Conservation (phyloP, 116 monocot genomes). For the Cymodocea nodosa region DNA sequence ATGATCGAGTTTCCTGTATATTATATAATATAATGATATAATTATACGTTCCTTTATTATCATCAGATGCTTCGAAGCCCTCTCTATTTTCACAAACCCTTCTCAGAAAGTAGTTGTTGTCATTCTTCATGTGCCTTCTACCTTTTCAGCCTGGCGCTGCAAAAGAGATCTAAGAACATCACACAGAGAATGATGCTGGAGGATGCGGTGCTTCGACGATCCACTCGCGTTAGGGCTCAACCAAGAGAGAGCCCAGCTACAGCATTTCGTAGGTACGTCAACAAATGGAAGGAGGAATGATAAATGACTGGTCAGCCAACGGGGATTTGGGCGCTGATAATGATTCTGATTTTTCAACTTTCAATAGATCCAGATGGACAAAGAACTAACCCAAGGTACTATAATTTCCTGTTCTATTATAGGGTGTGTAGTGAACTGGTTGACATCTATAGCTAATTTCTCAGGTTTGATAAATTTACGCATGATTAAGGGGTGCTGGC, state of each 20-base stretch:
- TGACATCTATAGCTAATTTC: too few relatives aligned
- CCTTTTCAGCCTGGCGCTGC: slow-evolving; percentile 39
- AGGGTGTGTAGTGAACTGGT: too few relatives aligned
- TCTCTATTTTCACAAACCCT: background rate
- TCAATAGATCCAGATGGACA: too few relatives aligned
- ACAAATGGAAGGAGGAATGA: slow-evolving; percentile 80
- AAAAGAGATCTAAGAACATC: slow-evolving; percentile 60
- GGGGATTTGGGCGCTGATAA: too few relatives aligned
- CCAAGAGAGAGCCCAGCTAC: slow-evolving; percentile 45
- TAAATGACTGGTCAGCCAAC: background rate
- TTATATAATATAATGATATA: too few relatives aligned
- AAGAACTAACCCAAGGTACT: too few relatives aligned
- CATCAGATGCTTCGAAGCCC: background rate
- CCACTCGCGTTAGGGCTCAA: slow-evolving; percentile 64
- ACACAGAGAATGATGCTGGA: slow-evolving; percentile 51
- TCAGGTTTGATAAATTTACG: too few relatives aligned
- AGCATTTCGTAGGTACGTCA: slow-evolving; percentile 57
- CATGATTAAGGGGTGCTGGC: too few relatives aligned
- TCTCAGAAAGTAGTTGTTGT: background rate
- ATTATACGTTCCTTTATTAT: background rate
- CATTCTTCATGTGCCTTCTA: background rate
- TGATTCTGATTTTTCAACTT: too few relatives aligned
- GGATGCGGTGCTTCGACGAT: slow-evolving; percentile 59
- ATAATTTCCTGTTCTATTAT: too few relatives aligned
- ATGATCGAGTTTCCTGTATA: too few relatives aligned